These are phyloP conservation scores for Pseudotulostoma volvatum DNA, from an alignment of 495 filamentous ascomycete species.

Conservation along the genomic window DNA sequence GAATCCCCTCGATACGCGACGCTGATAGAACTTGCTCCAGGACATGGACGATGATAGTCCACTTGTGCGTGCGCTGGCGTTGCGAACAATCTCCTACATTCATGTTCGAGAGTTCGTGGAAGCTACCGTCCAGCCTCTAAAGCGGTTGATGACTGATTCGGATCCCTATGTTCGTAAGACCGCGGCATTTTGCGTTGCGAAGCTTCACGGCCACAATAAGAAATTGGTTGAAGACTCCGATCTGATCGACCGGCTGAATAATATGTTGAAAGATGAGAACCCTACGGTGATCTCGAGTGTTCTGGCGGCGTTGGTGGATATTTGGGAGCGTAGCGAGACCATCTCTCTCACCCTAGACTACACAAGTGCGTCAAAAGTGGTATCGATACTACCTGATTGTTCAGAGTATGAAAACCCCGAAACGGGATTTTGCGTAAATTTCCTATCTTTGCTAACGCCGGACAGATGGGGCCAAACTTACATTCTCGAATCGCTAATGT, in stretches of 20 bases:
- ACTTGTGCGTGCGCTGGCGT: slow-evolving; percentile 77
- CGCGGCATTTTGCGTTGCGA: slow-evolving; percentile 89
- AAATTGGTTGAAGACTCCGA: slow-evolving; percentile 78
- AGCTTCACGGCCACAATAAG: slow-evolving; percentile 92
- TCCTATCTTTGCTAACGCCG: slow-evolving; percentile 13
- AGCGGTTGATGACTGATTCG: slow-evolving; percentile 63
- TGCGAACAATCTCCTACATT: slow-evolving; percentile 93
- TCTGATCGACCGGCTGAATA: slow-evolving; percentile 82
- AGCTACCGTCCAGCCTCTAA: slow-evolving; percentile 70
- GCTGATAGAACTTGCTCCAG: slow-evolving; percentile 26
- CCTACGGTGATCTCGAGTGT: slow-evolving; percentile 94
- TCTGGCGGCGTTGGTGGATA: slow-evolving; percentile 84
- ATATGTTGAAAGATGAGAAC: slow-evolving; percentile 85
- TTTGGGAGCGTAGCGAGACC: slow-evolving; percentile 92
- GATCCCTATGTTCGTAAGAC: slow-evolving; percentile 98
- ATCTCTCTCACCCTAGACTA: slow-evolving; percentile 99
- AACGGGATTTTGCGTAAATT: slow-evolving; percentile 1
- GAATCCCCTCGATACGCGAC: slow-evolving; percentile 1
- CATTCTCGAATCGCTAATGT: slow-evolving; percentile 95
- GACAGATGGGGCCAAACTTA: slow-evolving; percentile 95
- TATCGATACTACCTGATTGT: slow-evolving; percentile 89
- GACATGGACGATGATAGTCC: slow-evolving; percentile 93
- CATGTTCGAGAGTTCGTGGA: slow-evolving; percentile 95
- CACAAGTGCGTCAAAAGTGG: slow-evolving; percentile 89
- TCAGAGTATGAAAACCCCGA: slow-evolving; percentile 58